Base-by-base conservation (phyloP, 2,329 filamentous ascomycete species). In the Colletotrichum ledebouriae region DNA sequence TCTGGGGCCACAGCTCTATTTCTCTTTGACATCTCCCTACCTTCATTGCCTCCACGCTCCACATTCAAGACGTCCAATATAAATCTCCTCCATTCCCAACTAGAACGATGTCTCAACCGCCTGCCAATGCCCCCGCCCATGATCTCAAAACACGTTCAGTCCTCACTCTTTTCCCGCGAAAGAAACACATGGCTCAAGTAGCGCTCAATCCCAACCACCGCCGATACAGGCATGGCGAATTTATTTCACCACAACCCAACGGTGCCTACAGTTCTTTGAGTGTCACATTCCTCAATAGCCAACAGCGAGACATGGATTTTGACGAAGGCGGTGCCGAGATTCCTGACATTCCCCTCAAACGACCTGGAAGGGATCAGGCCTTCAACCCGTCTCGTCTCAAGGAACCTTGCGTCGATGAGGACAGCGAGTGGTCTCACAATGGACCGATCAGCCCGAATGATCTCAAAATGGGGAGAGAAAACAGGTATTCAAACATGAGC, bases 261-360 rank as follows among this genome's bases (percentile, higher is more conserved):
- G 29, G 13, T 22, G 17, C 44, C 15, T 67, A 57, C 11, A 55
- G 42, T 25, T 62, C 57, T 37, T 20, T 69, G 4, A 69, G 57
- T 55, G 33, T 67, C 5, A 62, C 44, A 7, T 69, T 44, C 22
- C 41, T 52, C 39, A 33, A 20, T 11, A 29, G 37, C 6, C 57
- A 67, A 33, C 37, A 56, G 11, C 53, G 20, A 41, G 42, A 42
- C 33, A 59, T 62, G 29, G 61, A 66, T 15, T n/a, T 37, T 13
- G 63, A 58, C 13, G 71, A 72, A 11, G 70, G 66, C 3, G 70
- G 63, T 33, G 71, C 66, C 6, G 70, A 71, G 9, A 71, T 73
- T n/a, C 65, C 70, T 12, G 73, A 75, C n/a, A 72, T 75, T 20
- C 72, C 74, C 6, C 42, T 69, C 25, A 72, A 69, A 55, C 71